Evolutionary conservation across 331 rosid species (phyloP), one percentile per base, ranked within the genome.

Genomic region (Malus hybrid): DNA sequence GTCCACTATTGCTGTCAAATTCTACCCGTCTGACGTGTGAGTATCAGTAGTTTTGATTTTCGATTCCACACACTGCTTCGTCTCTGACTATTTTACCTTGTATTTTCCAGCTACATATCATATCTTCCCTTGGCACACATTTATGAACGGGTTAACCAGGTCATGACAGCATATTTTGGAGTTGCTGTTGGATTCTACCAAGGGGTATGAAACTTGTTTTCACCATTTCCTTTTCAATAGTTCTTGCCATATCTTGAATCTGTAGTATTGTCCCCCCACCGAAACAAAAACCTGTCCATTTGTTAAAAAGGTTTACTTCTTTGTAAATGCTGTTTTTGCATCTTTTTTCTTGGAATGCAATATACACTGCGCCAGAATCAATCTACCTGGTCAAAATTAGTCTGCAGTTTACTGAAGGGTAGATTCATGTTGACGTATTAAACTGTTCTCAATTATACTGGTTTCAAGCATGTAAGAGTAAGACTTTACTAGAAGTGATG

Each of bases 81-180:
- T 39, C 46, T 39, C 46, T 39, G 46, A 39, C 12, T 39, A 39
- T 39, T 39, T 67, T 76, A 60, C 75, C 65, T 77, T 83, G 65
- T 80, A 62, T 61, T 71, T 82, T 62, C 76, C 93, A 95, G 99
- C 59, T 92, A 92, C 83, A 88, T 95, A 76, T 95, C 97, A 13
- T 95, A 95, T 86, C 99, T 95, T 74, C 99, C 99, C 36, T 84
- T 95, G 88, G 99, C 99, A 46, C 99, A 95, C 83, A 95, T 95
- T 75, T 95, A 92, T 39, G 99, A 95, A 81, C 93, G 98, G 83
- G 85, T 89, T 66, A 95, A 92, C 82, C 97, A 92, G 85, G 84
- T 89, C 77, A 62, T 82, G 81, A 16, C 79, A 16, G 88, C 77
- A 82, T 73, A 88, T 81, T 90, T 79, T 56, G 99, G 99, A 65